A percentile compares a stretch with the other conserved stretches of the same genome.
phyloP scores from a whole-genome alignment of 306 rosid genomes.

The Canavalia ensiformis region DNA sequence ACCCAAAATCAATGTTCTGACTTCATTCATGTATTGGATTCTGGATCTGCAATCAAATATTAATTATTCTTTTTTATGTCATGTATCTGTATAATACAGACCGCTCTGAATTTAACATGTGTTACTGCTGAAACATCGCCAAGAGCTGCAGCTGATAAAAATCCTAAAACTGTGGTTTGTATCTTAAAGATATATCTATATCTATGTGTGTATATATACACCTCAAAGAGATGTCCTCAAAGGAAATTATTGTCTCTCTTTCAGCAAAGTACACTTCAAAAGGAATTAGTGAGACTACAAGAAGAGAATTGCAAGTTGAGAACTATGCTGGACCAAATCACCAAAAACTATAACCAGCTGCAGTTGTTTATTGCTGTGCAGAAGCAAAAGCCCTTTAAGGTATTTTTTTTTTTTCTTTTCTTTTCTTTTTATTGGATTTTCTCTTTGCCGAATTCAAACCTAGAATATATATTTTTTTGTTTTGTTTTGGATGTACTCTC shows the following conservation, averaged over 20 bases:
- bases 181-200: not conserved
- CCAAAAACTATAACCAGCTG: conserved; percentile 50
- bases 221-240: not conserved
- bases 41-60: not conserved
- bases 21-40: not conserved
- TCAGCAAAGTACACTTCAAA: conserved; percentile 34
- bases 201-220: not conserved
- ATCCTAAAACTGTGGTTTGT: conserved; percentile 31
- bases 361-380: conserved; percentile 48
- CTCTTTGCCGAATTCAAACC: too few species aligned
- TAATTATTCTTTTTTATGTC: not conserved
- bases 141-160: conserved; percentile 16
- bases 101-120: conserved; percentile 43
- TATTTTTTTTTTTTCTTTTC: not conserved
- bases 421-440: too few species aligned
- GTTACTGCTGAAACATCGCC: not conserved
- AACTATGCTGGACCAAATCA: conserved; percentile 52
- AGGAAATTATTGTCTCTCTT: not conserved
- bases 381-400: conserved; percentile 48
- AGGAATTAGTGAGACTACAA: conserved; percentile 47
- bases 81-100: conserved; percentile 24
- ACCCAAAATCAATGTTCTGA: not conserved
- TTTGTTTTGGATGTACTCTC: too few species aligned
- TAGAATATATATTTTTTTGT: too few species aligned
- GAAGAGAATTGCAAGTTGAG: conserved; percentile 50